Conservation (phyloP, 805 yeast genomes). For the Wickerhamomyces alni region DNA sequence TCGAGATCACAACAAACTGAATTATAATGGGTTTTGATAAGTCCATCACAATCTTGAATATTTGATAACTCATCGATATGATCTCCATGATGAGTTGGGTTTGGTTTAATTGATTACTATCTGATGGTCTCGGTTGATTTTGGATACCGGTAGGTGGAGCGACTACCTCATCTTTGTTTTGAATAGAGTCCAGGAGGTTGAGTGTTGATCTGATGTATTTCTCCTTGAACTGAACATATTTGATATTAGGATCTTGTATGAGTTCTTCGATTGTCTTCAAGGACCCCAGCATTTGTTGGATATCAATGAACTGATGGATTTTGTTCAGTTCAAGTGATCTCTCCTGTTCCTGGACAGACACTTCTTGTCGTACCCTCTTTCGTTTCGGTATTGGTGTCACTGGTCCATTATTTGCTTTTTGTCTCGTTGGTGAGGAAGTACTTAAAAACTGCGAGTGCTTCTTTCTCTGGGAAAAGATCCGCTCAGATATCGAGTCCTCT, state of each 20-base stretch:
- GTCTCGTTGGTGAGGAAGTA: neutral
- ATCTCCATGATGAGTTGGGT: neutral
- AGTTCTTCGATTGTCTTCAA: neutral
- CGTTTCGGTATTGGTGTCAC: neutral
- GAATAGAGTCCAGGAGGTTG: neutral
- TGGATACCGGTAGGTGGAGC: neutral
- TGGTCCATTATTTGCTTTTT: neutral
- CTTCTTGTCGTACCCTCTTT: neutral
- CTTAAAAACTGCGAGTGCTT: neutral
- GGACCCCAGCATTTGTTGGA: neutral
- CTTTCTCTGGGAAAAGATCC: neutral
- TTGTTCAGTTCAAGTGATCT: neutral
- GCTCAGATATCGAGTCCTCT: neutral
- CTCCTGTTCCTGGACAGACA: neutral
- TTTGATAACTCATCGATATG: neutral
- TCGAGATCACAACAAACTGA: neutral
- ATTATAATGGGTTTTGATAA: neutral
- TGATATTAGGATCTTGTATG: neutral
- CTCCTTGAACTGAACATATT: neutral
- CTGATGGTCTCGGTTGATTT: neutral
- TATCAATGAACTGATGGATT: neutral
- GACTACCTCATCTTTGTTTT: too few species aligned
- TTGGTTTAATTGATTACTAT: neutral
- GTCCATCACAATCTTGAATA: neutral
- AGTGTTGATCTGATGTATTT: conserved; percentile 1